Evolutionary conservation across 306 rosid genomes (phyloP).

Genomic region (Dalbergia cochinchinensis): DNA sequence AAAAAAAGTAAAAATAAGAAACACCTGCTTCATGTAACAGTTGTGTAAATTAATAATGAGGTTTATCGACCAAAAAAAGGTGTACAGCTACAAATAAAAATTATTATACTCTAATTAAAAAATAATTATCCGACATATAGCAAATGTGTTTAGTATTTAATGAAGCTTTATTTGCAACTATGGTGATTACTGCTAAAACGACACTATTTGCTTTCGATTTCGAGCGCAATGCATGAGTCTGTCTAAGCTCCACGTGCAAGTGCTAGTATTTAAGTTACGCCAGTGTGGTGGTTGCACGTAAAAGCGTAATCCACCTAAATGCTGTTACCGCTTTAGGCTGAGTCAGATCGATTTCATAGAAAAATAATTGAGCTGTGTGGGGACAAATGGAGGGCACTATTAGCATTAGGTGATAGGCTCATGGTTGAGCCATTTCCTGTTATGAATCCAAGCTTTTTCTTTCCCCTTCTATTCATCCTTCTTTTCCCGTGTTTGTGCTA

Average conservation of each 20-base stretch:
- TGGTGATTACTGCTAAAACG: not conserved
- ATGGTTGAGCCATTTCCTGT: not conserved
- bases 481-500: not conserved
- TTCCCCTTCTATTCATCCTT: not conserved
- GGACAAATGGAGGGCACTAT: constrained; percentile 34
- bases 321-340: not conserved
- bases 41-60: not conserved
- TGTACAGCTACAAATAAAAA: not conserved
- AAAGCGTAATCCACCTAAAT: not conserved
- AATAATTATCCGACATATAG: no score
- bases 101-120: not conserved
- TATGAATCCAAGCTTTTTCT: not conserved
- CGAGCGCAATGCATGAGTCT: not conserved
- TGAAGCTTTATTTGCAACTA: not conserved
- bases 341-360: not conserved
- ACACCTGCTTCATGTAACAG: not conserved
- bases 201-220: not conserved
- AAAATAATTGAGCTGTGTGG: constrained; percentile 44
- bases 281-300: constrained; percentile 21
- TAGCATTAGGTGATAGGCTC: not conserved
- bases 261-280: not conserved
- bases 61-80: not conserved
- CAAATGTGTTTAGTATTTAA: not conserved
- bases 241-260: not conserved
- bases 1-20: no score